phyloP scores from a whole-genome alignment of 2,329 filamentous ascomycete species.

The Cercospora zeina region DNA sequence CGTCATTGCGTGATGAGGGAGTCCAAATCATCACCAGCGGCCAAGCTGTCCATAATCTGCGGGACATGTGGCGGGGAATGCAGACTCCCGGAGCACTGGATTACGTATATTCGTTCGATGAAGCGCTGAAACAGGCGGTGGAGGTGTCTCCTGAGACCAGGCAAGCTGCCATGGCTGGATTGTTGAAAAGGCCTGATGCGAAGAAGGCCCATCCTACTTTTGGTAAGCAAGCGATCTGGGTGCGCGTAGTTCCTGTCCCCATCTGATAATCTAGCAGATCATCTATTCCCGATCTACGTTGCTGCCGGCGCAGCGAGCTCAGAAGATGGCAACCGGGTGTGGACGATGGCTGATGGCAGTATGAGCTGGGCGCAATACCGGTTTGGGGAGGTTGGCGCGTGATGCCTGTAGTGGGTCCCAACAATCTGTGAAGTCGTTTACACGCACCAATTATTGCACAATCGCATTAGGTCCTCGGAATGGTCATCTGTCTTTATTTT shows the following conservation, averaged over 20 bases:
- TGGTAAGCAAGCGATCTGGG: conserved; percentile 33
- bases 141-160: conserved; percentile 36
- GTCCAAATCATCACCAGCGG: conserved; percentile 70
- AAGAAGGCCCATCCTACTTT: conserved; percentile 63
- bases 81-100: conserved; percentile 34
- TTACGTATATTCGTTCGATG: conserved; percentile 42
- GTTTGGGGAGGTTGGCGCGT: conserved; percentile 34
- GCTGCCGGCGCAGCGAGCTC: conserved; percentile 40
- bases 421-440: neutral
- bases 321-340: conserved; percentile 38
- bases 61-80: conserved; percentile 36
- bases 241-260: neutral
- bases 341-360: conserved; percentile 41
- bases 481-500: neutral
- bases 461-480: neutral
- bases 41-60: conserved; percentile 61
- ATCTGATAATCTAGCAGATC: conserved; percentile 6
- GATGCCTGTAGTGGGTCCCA: neutral
- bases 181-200: conserved; percentile 51
- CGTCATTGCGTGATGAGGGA: conserved; percentile 65
- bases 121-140: conserved; percentile 40
- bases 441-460: neutral
- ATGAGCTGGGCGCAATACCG: conserved; percentile 43
- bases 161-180: conserved; percentile 40
- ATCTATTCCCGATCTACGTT: conserved; percentile 59